These are phyloP conservation scores for Gossypium ekmanianum DNA, from an alignment of 345 rosid species.

Conservation along the genomic window DNA sequence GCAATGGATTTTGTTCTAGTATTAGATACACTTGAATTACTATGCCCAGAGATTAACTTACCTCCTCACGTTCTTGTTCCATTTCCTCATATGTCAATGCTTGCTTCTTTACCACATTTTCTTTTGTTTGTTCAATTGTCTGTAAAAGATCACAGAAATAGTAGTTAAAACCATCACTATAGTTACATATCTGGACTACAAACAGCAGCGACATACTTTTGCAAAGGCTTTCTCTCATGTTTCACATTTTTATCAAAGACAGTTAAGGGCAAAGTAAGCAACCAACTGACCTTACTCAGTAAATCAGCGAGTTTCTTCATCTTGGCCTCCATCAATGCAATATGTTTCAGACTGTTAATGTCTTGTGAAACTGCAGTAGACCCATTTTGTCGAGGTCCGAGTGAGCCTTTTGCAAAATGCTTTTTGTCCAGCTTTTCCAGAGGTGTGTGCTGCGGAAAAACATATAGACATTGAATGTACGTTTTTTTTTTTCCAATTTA, in stretches of 20 bases:
- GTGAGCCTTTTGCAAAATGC: slow-evolving; percentile 72
- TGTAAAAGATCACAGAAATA: slow-evolving; percentile 25
- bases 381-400: slow-evolving; percentile 49
- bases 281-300: slow-evolving; percentile 65
- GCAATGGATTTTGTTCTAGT: background rate
- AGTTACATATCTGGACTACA: background rate
- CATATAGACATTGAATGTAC: background rate
- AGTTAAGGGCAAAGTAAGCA: background rate
- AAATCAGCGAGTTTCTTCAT: slow-evolving; percentile 61
- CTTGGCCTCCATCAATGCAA: slow-evolving; percentile 77
- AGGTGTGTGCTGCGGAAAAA: slow-evolving; percentile 60
- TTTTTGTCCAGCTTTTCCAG: slow-evolving; percentile 82
- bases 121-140: slow-evolving; percentile 72
- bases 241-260: background rate
- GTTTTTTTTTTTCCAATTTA: background rate
- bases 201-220: background rate
- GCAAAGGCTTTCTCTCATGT: background rate
- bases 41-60: slow-evolving; percentile 21
- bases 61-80: slow-evolving; percentile 95
- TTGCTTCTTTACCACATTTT: slow-evolving; percentile 91
- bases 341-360: slow-evolving; percentile 45
- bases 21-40: background rate
- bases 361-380: slow-evolving; percentile 41
- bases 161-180: background rate
- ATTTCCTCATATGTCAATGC: slow-evolving; percentile 92